A percentile compares a stretch with the other conserved stretches of the same genome.
These are phyloP conservation scores for Xylaria sp. DNA, from an alignment of 2,329 filamentous ascomycete species.

Conservation along the genomic window DNA sequence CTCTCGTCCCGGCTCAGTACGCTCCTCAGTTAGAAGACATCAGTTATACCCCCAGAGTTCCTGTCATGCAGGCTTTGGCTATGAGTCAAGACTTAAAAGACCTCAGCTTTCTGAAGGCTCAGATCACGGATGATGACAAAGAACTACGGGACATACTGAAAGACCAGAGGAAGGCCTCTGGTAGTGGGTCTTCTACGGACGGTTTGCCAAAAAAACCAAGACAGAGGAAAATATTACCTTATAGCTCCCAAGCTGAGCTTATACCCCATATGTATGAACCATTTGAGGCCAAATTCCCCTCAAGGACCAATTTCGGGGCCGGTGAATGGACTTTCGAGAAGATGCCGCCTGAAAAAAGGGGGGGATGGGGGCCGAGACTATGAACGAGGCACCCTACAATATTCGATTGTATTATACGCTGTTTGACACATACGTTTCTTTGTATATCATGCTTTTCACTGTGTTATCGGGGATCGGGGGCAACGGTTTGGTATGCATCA, in stretches of 20 bases:
- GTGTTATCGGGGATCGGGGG: not conserved
- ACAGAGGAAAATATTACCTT: conserved; percentile 43
- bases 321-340: conserved; percentile 36
- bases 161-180: conserved; percentile 52
- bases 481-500: conserved; percentile 6
- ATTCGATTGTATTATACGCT: conserved; percentile 20
- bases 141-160: conserved; percentile 78
- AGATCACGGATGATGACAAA: conserved; percentile 75
- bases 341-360: conserved; percentile 29
- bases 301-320: conserved; percentile 22
- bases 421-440: not conserved
- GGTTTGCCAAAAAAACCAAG: conserved; percentile 27
- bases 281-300: conserved; percentile 46
- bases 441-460: conserved; percentile 14
- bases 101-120: conserved; percentile 76
- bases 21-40: conserved; percentile 67
- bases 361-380: conserved; percentile 5
- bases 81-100: conserved; percentile 52
- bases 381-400: conserved; percentile 1
- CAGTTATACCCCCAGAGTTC: conserved; percentile 70
- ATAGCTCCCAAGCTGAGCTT: conserved; percentile 45
- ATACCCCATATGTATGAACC: conserved; percentile 47
- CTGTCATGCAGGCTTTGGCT: conserved; percentile 79
- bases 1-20: conserved; percentile 57
- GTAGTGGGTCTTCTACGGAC: conserved; percentile 8